Percentiles rank a stretch among this genome's conserved stretches.
Evolutionary conservation across 148 eudicot genomes (phyloP).

Genomic region (Camellia japonica): DNA sequence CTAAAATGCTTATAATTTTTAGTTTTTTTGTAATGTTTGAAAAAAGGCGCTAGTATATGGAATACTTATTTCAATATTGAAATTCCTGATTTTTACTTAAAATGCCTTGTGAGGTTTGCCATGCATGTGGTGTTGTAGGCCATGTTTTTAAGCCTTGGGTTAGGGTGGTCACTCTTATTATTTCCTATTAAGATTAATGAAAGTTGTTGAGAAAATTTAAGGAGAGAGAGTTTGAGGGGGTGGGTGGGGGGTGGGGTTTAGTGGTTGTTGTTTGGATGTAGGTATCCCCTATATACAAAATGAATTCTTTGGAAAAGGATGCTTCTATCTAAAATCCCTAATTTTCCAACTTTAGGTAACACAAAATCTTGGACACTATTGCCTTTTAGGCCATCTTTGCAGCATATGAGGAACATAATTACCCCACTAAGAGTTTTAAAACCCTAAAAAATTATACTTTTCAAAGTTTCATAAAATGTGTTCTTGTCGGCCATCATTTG

Average conservation of each 20-base stretch:
- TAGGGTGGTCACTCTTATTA: not conserved
- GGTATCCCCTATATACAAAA: not conserved
- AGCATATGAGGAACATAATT: conserved; percentile 26
- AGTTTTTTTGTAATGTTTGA: not conserved
- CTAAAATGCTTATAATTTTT: no score
- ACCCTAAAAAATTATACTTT: conserved; percentile 16
- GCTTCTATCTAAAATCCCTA: conserved; percentile 24
- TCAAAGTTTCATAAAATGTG: conserved; percentile 33
- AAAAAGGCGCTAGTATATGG: not conserved
- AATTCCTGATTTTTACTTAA: not conserved
- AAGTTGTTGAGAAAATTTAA: not conserved
- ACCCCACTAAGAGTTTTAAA: conserved; percentile 36
- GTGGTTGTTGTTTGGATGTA: no score
- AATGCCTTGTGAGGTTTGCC: not conserved
- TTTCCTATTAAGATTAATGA: not conserved
- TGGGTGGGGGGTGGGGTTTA: not conserved
- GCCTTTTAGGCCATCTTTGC: conserved; percentile 24
- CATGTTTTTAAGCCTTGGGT: not conserved
- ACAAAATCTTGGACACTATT: conserved; percentile 26
- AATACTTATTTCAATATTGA: not conserved
- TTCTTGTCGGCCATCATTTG: conserved; percentile 65
- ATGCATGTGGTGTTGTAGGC: conserved; percentile 6
- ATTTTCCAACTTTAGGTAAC: conserved; percentile 33
- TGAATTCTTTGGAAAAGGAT: conserved; percentile 22
- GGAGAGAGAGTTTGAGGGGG: not conserved